Evolutionary conservation across 129 eudicot species (phyloP).

Genomic region (Flaveria robusta): DNA sequence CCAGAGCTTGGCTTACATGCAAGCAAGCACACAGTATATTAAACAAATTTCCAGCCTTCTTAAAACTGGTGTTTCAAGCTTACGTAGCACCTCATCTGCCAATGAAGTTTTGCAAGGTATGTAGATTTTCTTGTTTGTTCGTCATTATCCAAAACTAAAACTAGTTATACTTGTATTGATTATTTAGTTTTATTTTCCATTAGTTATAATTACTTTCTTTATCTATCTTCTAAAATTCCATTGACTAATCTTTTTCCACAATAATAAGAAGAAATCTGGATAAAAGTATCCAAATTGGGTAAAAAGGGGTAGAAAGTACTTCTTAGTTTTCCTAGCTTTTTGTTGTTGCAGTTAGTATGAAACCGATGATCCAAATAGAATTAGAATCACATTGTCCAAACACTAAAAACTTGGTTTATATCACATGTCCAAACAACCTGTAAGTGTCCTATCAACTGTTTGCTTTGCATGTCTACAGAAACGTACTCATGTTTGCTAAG

Average conservation of each 20-base stretch:
- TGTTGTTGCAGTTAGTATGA: neutral
- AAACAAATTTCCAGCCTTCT: conserved; percentile 81
- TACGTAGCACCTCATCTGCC: conserved; percentile 66
- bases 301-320: neutral
- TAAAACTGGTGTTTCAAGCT: conserved; percentile 62
- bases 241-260: neutral
- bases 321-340: neutral
- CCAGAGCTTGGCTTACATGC: conserved; percentile 81
- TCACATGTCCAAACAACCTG: neutral
- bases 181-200: neutral
- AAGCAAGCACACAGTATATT: conserved; percentile 73
- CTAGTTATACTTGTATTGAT: neutral
- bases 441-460: conserved; percentile 11
- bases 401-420: neutral
- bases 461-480: conserved; percentile 45
- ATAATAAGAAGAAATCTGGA: neutral
- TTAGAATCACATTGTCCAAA: neutral
- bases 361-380: conserved; percentile 1
- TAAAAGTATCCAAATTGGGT: neutral
- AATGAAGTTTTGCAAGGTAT: conserved; percentile 71
- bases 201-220: neutral
- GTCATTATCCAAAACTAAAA: neutral
- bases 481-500: conserved; percentile 59
- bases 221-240: neutral
- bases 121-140: conserved; percentile 14